A percentile compares a stretch with the other conserved stretches of the same genome.
phyloP scores from a whole-genome alignment of 768 basidiomycete genomes.

The Coprinopsis sp. region DNA sequence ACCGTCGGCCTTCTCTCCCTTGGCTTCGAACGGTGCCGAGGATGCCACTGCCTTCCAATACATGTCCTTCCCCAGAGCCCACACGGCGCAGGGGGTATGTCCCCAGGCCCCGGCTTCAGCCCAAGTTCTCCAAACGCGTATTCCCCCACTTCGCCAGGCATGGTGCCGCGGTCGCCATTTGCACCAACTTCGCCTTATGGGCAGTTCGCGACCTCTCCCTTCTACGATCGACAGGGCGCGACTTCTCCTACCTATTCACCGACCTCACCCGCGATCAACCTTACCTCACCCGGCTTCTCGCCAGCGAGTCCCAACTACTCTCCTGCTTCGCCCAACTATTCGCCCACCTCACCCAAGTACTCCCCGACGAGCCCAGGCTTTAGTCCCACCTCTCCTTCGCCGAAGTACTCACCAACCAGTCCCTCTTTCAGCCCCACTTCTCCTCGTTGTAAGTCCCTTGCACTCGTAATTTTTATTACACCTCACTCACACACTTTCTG shows the following conservation, averaged over 20 bases:
- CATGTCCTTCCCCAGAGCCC: constrained; percentile 82
- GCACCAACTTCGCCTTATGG: constrained; percentile 84
- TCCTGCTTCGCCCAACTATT: constrained; percentile 80
- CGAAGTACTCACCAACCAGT: constrained; percentile 82
- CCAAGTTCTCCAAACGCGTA: constrained; percentile 89
- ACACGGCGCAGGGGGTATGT: constrained; percentile 79
- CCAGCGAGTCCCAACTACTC: constrained; percentile 86
- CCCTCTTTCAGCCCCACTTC: constrained; percentile 80
- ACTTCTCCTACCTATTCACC: constrained; percentile 88
- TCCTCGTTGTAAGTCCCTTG: constrained; percentile 71
- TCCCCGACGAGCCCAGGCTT: constrained; percentile 89
- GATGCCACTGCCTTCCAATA: constrained; percentile 70
- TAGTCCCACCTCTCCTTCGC: constrained; percentile 73
- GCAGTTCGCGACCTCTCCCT: constrained; percentile 81
- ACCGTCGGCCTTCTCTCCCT: constrained; percentile 90
- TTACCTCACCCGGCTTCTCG: constrained; percentile 80
- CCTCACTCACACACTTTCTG: constrained; percentile 57
- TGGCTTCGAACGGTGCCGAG: constrained; percentile 83
- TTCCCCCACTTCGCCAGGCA: constrained; percentile 82
- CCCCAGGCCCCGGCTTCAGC: constrained; percentile 85
- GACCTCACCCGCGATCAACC: constrained; percentile 76
- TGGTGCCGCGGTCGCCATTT: constrained; percentile 82
- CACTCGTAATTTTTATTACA: constrained; percentile 9
- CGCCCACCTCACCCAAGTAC: constrained; percentile 79
- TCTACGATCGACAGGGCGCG: constrained; percentile 57